These are phyloP conservation scores for Mariannaea sp. DNA, from an alignment of 2,329 filamentous ascomycete genomes.

Conservation along the genomic window DNA sequence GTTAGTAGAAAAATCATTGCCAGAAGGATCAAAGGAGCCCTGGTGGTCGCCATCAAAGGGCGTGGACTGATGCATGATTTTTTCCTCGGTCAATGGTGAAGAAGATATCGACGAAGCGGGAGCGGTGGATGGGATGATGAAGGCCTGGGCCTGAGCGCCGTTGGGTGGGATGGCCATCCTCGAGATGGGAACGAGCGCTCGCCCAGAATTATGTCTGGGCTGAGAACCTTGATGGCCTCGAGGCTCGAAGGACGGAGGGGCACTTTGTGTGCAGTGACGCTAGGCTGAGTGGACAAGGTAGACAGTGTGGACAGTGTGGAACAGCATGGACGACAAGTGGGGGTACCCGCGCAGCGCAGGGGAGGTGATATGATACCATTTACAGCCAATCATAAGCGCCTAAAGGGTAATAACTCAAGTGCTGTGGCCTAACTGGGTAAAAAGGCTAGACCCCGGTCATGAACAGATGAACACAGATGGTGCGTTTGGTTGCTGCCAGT, in stretches of 20 bases:
- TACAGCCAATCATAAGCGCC: slow-evolving; percentile 22
- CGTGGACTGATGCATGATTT: slow-evolving; percentile 29
- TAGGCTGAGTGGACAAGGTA: slow-evolving; percentile 17
- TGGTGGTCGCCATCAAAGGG: slow-evolving; percentile 26
- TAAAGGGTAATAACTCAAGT: slow-evolving; percentile 11
- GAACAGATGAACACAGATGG: background rate
- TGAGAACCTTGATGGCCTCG: slow-evolving; percentile 42
- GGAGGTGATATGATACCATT: background rate
- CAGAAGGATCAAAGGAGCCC: slow-evolving; percentile 26
- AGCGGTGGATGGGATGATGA: slow-evolving; percentile 13
- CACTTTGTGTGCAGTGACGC: slow-evolving; percentile 21
- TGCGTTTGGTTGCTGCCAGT: background rate
- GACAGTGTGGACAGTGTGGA: no score
- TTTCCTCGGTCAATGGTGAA: background rate
- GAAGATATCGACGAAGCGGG: slow-evolving; percentile 8
- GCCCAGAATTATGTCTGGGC: slow-evolving; percentile 23
- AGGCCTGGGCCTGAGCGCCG: slow-evolving; percentile 13
- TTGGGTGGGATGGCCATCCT: slow-evolving; percentile 27
- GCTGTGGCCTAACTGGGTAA: slow-evolving; percentile 4
- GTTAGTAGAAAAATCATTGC: slow-evolving; percentile 18
- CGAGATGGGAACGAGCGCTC: slow-evolving; percentile 18
- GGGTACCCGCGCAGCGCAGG: background rate
- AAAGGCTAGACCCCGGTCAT: no score
- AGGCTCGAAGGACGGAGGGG: slow-evolving; percentile 29
- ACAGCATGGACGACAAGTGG: no score